These are phyloP conservation scores for Trichosanthes cucumerina DNA, from an alignment of 306 rosid genomes.

Conservation along the genomic window DNA sequence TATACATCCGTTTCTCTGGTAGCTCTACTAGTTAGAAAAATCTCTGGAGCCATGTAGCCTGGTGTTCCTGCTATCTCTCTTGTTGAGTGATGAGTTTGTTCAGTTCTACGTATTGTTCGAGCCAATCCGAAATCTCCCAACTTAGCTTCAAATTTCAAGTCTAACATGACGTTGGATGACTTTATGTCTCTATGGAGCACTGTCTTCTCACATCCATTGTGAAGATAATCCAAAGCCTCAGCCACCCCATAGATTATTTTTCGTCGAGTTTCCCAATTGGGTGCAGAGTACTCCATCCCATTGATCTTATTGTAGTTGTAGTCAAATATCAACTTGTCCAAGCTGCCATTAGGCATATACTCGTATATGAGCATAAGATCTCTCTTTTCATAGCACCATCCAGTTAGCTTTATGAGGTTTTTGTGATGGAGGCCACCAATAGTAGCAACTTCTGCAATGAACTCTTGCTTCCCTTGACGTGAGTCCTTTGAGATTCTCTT, in stretches of 20 bases:
- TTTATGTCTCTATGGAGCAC: conserved; percentile 73
- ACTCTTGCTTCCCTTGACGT: conserved; percentile 68
- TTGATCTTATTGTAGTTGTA: neutral
- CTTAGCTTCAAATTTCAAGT: conserved; percentile 39
- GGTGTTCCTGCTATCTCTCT: conserved; percentile 79
- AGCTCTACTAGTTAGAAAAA: conserved; percentile 48
- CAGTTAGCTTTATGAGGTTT: conserved; percentile 57
- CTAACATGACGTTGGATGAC: conserved; percentile 66
- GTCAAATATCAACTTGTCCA: conserved; percentile 47
- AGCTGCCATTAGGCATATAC: conserved; percentile 70
- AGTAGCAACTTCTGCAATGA: conserved; percentile 67
- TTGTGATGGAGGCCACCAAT: conserved; percentile 67
- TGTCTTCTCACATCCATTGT: conserved; percentile 48
- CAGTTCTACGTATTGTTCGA: conserved; percentile 33
- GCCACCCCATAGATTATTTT: conserved; percentile 48
- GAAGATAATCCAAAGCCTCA: conserved; percentile 67
- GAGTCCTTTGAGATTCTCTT: conserved; percentile 58
- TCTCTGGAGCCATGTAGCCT: conserved; percentile 83
- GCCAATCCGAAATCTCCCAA: conserved; percentile 88
- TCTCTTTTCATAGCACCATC: conserved; percentile 66
- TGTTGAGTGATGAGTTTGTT: conserved; percentile 60
- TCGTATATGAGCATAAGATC: conserved; percentile 72
- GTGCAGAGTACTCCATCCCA: neutral
- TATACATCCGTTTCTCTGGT: conserved; percentile 66
- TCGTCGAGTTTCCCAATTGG: conserved; percentile 44